Evolutionary conservation across 2,329 filamentous ascomycete species (phyloP).

Genomic region (Claviceps sp.): DNA sequence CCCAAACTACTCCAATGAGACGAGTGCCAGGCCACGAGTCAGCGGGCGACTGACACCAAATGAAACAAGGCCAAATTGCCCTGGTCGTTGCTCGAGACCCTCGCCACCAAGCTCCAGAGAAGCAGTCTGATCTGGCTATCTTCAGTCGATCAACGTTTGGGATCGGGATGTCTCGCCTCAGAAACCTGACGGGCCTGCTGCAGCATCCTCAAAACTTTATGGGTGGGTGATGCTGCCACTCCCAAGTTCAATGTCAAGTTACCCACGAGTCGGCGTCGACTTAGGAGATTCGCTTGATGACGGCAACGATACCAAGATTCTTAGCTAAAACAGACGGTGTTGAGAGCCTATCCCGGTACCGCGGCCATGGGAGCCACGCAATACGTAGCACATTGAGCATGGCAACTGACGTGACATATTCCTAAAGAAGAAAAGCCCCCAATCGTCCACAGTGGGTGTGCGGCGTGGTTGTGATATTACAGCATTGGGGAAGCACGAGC

Average conservation of each 20-base stretch:
- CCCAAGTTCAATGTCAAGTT: background rate
- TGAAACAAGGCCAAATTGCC: background rate
- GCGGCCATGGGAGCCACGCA: background rate
- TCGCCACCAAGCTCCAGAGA: conserved; percentile 7
- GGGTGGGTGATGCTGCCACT: background rate
- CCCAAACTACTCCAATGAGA: background rate
- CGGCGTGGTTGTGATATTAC: background rate
- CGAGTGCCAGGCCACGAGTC: conserved; percentile 1
- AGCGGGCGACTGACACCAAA: conserved; percentile 1
- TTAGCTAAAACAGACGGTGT: background rate
- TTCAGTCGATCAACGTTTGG: background rate
- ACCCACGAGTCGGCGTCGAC: background rate
- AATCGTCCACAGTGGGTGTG: background rate
- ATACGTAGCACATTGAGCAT: background rate
- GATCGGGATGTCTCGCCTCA: background rate
- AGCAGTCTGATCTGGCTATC: background rate
- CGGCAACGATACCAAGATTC: background rate
- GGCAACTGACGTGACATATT: background rate
- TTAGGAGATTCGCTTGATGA: conserved; percentile 1
- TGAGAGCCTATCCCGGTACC: background rate
- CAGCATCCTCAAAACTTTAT: background rate
- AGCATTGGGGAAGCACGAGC: background rate
- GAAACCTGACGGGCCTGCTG: background rate
- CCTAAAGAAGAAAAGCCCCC: background rate
- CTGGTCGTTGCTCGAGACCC: conserved; percentile 5